Evolutionary conservation across 2,329 filamentous ascomycete species (phyloP), one percentile per base, ranked within the genome.

Genomic region (Penicillium olsonii): DNA sequence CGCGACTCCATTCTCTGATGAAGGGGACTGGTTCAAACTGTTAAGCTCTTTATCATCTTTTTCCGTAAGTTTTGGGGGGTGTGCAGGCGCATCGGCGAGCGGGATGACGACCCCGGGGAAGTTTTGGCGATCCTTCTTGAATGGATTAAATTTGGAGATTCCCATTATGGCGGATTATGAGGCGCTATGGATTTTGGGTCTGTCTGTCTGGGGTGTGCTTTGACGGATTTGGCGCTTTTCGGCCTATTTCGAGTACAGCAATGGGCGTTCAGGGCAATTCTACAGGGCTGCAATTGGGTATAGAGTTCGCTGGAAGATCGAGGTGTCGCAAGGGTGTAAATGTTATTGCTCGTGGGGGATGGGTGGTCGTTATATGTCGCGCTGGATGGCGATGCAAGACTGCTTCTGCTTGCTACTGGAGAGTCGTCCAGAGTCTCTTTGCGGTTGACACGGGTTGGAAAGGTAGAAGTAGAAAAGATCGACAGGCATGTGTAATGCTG

Each of bases 91-190:
- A 57, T 74, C 63, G 15, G 73, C 68, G 37, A 83, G 70, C 22
- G 80, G 78, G 9, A 81, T 71, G 26, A 81, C 78, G 19, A 72
- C 66, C 18, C 71, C 73, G n/a, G 73, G 71, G 50, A 79, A 81
- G 48, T 79, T 74, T 22, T 70, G 70, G 39, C 76, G 70, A 55
- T 80, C 74, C 57, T 77, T 77, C 50, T 75, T 73, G 67, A 81
- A 80, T 1, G 77, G 78, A 55, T 78, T 70, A 48, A 78, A 67
- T 34, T 49, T 53, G 31, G 42, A 17, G 50, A 74, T 64, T 19
- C 57, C 52, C 67, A 70, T 70, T 5, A 29, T 60, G 57, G 19
- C 44, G 39, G 50, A 22, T 40, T 40, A 43, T 61, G 42, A 53
- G 57, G 27, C 38, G 50, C 52, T 54, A 54, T 40, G 55, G 55